These are phyloP conservation scores for Flaveria bidentis DNA, from an alignment of 129 eudicot species.

Conservation along the genomic window DNA sequence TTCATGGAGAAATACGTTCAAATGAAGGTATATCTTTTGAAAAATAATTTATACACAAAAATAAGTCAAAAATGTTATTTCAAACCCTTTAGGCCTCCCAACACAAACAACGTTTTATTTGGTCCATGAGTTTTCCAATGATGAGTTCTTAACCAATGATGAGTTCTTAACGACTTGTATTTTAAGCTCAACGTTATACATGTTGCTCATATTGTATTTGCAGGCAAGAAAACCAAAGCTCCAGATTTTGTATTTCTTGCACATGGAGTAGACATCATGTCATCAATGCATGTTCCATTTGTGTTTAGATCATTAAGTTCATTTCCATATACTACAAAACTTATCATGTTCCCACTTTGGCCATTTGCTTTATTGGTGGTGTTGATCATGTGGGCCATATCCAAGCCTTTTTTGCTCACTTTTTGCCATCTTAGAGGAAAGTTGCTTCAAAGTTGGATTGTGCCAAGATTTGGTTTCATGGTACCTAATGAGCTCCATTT, in stretches of 20 bases:
- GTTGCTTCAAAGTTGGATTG: constrained; percentile 59
- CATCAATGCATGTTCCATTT: constrained; percentile 62
- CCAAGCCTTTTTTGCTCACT: constrained; percentile 55
- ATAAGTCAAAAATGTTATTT: background rate
- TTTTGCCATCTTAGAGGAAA: constrained; percentile 64
- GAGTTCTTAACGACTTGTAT: background rate
- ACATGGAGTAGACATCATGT: constrained; percentile 60
- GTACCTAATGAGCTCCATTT: constrained; percentile 21
- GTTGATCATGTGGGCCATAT: constrained; percentile 61
- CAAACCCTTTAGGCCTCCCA: background rate
- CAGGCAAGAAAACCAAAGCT: constrained; percentile 54
- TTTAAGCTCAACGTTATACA: background rate
- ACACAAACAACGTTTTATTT: background rate
- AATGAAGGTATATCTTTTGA: constrained; percentile 40
- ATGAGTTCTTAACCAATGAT: background rate
- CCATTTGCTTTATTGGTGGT: constrained; percentile 43
- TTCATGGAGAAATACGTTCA: constrained; percentile 57
- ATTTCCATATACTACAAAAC: constrained; percentile 49
- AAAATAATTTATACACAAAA: background rate
- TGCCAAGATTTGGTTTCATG: constrained; percentile 81
- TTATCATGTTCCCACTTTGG: constrained; percentile 57
- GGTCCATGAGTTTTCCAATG: background rate
- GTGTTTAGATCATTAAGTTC: constrained; percentile 66
- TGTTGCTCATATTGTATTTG: constrained; percentile 4
- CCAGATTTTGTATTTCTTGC: constrained; percentile 86